phyloP scores from a whole-genome alignment of 225 moss, liverwort and hornwort genomes.

The Ulota crispa region DNA sequence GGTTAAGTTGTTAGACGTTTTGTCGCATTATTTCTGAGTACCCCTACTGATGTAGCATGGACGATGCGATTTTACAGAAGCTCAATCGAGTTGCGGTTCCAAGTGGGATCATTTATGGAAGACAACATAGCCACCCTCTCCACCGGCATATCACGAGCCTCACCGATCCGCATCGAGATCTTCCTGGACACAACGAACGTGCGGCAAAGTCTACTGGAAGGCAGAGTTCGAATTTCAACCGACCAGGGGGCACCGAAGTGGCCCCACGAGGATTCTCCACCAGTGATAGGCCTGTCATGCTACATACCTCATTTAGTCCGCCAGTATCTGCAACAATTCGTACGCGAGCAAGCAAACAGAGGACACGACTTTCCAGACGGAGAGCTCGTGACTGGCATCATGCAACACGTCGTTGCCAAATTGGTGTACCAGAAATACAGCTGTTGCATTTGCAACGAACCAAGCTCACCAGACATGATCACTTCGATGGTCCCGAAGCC shows the following conservation, averaged over 20 bases:
- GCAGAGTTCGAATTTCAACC: constrained; percentile 33
- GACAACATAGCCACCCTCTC: constrained; percentile 47
- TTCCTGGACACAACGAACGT: constrained; percentile 34
- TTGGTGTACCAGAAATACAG: constrained; percentile 28
- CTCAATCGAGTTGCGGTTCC: constrained; percentile 45
- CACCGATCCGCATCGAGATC: constrained; percentile 43
- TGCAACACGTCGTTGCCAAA: constrained; percentile 35
- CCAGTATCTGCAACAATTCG: constrained; percentile 25
- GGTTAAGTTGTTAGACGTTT: too few relatives aligned
- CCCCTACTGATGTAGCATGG: not conserved
- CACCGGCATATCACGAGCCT: constrained; percentile 38
- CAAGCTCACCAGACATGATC: not conserved
- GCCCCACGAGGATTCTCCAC: not conserved
- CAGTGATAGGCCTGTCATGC: constrained; percentile 43
- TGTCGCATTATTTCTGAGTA: not conserved
- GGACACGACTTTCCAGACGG: constrained; percentile 21
- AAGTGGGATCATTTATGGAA: constrained; percentile 57
- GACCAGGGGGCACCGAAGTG: constrained; percentile 29
- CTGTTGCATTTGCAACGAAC: constrained; percentile 37
- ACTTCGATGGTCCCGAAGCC: constrained; percentile 37
- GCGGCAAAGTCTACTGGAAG: constrained; percentile 35
- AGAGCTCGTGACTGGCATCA: constrained; percentile 41
- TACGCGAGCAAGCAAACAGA: not conserved
- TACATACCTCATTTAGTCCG: constrained; percentile 51
- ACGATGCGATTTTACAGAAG: constrained; percentile 25